These are phyloP conservation scores for Pleomassaria siparia DNA, from an alignment of 2,329 filamentous ascomycete genomes.

Conservation along the genomic window DNA sequence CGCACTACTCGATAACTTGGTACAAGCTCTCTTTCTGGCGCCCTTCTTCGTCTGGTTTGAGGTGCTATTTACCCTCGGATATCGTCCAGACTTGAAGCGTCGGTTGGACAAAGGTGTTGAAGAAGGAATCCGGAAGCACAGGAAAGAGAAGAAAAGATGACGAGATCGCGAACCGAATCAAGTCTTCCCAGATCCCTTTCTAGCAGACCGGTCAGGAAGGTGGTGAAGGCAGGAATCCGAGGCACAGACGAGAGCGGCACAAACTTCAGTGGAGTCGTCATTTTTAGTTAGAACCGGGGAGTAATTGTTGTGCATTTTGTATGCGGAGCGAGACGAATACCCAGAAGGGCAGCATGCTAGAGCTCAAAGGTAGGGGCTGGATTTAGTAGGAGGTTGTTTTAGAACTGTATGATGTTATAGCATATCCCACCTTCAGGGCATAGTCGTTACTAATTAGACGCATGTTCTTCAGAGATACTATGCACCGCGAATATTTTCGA, in stretches of 20 bases:
- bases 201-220: not conserved
- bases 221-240: not conserved
- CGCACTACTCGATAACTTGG: conserved; percentile 84
- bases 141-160: conserved; percentile 54
- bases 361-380: not conserved
- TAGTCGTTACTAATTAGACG: too few species aligned
- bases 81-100: conserved; percentile 81
- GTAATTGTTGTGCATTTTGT: not conserved
- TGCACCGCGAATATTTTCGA: too few species aligned
- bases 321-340: not conserved
- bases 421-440: not conserved
- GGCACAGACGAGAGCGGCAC: not conserved
- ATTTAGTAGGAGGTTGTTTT: not conserved
- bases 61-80: conserved; percentile 85
- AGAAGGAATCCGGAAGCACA: conserved; percentile 74
- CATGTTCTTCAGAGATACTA: too few species aligned
- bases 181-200: not conserved
- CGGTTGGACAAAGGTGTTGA: conserved; percentile 76
- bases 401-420: not conserved
- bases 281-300: not conserved
- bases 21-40: conserved; percentile 89
- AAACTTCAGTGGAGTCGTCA: not conserved
- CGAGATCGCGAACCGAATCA: conserved; percentile 26
- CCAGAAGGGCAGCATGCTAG: not conserved
- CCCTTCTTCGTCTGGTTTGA: conserved; percentile 98